Evolutionary conservation across 2,329 filamentous ascomycete genomes (phyloP).

Genomic region (Neoscytalidium dimidiatum): DNA sequence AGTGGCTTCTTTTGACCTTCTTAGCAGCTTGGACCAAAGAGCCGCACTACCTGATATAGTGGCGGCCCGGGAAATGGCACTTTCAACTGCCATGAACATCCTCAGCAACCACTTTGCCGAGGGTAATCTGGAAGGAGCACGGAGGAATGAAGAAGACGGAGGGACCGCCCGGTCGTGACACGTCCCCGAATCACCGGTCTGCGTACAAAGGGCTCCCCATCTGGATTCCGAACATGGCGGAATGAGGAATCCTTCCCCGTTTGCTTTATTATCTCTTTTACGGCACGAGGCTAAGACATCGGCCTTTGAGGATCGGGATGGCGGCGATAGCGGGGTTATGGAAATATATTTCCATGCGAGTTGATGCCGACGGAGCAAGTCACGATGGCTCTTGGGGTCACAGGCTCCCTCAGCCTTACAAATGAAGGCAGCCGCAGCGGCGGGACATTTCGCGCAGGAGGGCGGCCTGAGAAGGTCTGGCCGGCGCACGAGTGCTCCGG

Average conservation of each 20-base stretch:
- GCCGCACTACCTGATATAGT: neutral
- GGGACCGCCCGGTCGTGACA: neutral
- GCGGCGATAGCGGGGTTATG: conserved; percentile 14
- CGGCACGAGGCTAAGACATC: neutral
- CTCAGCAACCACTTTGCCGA: too few relatives aligned
- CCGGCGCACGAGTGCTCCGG: conserved; percentile 9
- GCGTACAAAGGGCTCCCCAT: neutral
- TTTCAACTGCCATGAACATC: too few relatives aligned
- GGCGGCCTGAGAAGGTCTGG: conserved; percentile 6
- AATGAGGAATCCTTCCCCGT: conserved; percentile 1
- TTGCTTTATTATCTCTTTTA: neutral
- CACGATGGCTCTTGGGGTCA: neutral
- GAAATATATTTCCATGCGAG: neutral
- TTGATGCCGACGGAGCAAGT: neutral
- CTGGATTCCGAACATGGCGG: neutral
- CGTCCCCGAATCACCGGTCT: neutral
- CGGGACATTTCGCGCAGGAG: neutral
- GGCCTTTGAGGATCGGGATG: neutral
- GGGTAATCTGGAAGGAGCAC: too few relatives aligned
- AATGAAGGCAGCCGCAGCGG: conserved; percentile 3
- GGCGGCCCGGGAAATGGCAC: neutral
- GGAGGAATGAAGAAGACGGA: neutral
- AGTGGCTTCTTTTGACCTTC: neutral
- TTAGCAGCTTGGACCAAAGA: neutral
- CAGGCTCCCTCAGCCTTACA: neutral